These are phyloP conservation scores for Bipolaris zeicola DNA, from an alignment of 2,329 filamentous ascomycete species.

Conservation along the genomic window DNA sequence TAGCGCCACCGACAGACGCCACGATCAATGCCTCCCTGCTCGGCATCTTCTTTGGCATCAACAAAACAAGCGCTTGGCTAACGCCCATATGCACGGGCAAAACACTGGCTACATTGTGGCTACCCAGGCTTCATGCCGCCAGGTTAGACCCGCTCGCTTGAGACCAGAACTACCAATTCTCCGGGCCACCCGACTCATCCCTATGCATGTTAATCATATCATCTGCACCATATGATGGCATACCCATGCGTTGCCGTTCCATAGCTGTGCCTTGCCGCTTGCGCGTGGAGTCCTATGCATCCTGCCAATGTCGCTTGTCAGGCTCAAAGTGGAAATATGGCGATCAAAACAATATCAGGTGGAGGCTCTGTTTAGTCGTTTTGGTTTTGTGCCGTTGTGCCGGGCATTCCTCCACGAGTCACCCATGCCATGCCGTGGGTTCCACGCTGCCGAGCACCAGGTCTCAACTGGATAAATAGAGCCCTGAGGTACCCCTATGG, in stretches of 20 bases:
- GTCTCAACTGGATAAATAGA: constrained; percentile 31
- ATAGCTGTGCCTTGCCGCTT: constrained; percentile 18
- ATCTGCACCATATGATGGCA: constrained; percentile 6
- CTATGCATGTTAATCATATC: constrained; percentile 13
- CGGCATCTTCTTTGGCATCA: constrained; percentile 24
- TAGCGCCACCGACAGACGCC: constrained; percentile 21
- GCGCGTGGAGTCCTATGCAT: constrained; percentile 20
- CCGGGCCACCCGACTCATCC: constrained; percentile 8
- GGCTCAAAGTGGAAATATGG: constrained; percentile 18
- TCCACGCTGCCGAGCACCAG: neutral
- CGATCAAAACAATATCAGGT: constrained; percentile 15
- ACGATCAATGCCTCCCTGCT: constrained; percentile 17
- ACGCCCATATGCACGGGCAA: constrained; percentile 17
- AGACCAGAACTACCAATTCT: constrained; percentile 13
- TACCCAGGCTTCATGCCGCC: constrained; percentile 30
- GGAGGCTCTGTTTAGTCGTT: constrained; percentile 21
- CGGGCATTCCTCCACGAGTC: constrained; percentile 13
- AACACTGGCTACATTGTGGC: constrained; percentile 18
- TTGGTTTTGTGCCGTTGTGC: constrained; percentile 21
- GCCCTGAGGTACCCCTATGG: constrained; percentile 9
- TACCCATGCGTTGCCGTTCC: constrained; percentile 13
- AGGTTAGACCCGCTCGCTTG: constrained; percentile 13
- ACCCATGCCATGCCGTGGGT: neutral
- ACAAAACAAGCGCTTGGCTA: constrained; percentile 30
- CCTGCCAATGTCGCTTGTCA: constrained; percentile 36